Evolutionary conservation across 805 yeast species (phyloP), one percentile per base, ranked within the genome.

Genomic region (Ogataea henricii): DNA sequence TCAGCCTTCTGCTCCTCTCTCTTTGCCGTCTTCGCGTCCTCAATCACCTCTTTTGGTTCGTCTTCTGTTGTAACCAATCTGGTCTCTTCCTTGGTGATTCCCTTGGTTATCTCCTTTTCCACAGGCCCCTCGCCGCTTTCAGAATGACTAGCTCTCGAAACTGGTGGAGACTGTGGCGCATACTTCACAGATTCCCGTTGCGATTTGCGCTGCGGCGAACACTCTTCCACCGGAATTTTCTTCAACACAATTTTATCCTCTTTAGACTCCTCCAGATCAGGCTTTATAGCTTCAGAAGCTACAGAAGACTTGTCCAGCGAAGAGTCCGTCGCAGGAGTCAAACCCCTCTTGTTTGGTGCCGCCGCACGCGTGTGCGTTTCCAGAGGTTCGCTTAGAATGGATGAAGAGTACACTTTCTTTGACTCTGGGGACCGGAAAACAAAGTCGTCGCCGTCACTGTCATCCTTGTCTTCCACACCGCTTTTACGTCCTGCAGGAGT

Each of bases 341-440:
- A 4, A n/a, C 12, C 4, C 6, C 26, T 9, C 18, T 36, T 36
- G 20, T 27, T 22, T 5, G 38, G 7, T 37, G 20, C 13, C 6
- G 35, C 5, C 5, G 30, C 5, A 27, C 30, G 30, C 12, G 30
- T 27, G 10, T 13, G n/a, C 4, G 30, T 13, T 13, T 27, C 34
- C n/a, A 14, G 17, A 14, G 34, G 18, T 17, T 30, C 34, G 17
- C 17, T 14, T 16, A 30, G 4, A 6, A 30, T 17, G 3, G 34
- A 30, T 6, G 34, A 30, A 20, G 36, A n/a, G n/a, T 30, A 18
- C 13, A n/a, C 22, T 7, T 40, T 48, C 16, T 26, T 36, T 5
- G 55, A 46, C 20, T 34, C 51, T 4, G 55, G 55, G 4, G 52
- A 40, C 2, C 48, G 29, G 39, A 52, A 52, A 26, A 30, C 45